phyloP scores from a whole-genome alignment of 106 monocot genomes.

The Ottelia alismoides region DNA sequence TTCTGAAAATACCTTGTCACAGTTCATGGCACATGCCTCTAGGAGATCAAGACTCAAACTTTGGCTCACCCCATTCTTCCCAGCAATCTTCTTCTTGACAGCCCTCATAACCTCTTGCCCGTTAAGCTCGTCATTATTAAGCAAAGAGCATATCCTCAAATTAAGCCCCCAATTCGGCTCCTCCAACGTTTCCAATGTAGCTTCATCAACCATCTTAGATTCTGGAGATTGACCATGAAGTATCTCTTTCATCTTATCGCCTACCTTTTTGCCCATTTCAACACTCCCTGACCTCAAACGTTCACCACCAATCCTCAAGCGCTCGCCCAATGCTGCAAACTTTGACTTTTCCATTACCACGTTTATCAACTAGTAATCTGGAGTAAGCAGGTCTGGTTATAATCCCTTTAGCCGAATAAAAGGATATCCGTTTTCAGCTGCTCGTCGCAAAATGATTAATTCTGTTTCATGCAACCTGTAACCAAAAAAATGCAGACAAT shows the following conservation, averaged over 20 bases:
- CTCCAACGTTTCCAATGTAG: conserved; percentile 53
- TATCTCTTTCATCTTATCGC: conserved; percentile 80
- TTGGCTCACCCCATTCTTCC: conserved; percentile 26
- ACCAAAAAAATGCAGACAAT: too few relatives aligned
- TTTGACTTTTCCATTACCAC: conserved; percentile 59
- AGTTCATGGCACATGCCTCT: conserved; percentile 74
- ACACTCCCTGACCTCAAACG: conserved; percentile 47
- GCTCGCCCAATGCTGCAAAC: conserved; percentile 44
- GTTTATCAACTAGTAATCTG: too few relatives aligned
- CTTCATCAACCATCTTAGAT: conserved; percentile 75
- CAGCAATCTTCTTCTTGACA: conserved; percentile 62
- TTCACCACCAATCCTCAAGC: conserved; percentile 57
- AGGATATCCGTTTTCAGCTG: too few relatives aligned
- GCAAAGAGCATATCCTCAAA: conserved; percentile 47
- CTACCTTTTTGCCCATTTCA: conserved; percentile 46
- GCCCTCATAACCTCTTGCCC: conserved; percentile 58
- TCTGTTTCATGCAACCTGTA: too few relatives aligned
- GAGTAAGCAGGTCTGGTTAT: too few relatives aligned
- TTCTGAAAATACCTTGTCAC: conserved; percentile 73
- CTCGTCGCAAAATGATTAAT: too few relatives aligned
- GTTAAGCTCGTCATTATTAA: conserved; percentile 57
- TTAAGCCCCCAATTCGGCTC: conserved; percentile 74
- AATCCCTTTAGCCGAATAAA: too few relatives aligned
- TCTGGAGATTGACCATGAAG: conserved; percentile 51
- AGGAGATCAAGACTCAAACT: conserved; percentile 55